phyloP scores from a whole-genome alignment of 495 filamentous ascomycete species.

The Geopyxis carbonaria region DNA sequence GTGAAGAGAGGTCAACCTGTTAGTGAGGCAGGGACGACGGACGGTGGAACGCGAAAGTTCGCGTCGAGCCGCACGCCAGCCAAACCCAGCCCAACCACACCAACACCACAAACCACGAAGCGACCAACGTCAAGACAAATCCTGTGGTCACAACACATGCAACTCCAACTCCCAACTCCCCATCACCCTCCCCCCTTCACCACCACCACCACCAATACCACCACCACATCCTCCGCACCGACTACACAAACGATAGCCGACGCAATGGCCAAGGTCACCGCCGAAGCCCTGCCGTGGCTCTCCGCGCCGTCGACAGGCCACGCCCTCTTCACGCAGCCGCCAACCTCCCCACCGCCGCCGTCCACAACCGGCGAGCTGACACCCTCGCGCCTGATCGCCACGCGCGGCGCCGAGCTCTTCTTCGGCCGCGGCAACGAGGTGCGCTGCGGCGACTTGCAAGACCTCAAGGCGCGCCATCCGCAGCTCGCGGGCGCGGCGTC shows the following conservation, averaged over 20 bases:
- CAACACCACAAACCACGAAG: neutral
- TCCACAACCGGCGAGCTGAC: neutral
- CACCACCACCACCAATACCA: no score
- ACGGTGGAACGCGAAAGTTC: slow-evolving; percentile 1
- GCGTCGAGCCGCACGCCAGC: neutral
- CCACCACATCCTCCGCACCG: neutral
- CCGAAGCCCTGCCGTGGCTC: slow-evolving; percentile 16
- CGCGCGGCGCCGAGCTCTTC: slow-evolving; percentile 21
- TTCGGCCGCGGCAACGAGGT: slow-evolving; percentile 20
- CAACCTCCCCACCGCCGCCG: neutral
- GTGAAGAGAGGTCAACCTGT: neutral
- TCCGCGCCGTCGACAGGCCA: slow-evolving; percentile 19
- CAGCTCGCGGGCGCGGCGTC: slow-evolving; percentile 8
- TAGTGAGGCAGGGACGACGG: neutral
- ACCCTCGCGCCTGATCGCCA: slow-evolving; percentile 18
- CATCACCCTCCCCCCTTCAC: neutral
- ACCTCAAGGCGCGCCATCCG: slow-evolving; percentile 19
- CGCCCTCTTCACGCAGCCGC: slow-evolving; percentile 21
- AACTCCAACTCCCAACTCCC: neutral
- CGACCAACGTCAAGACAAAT: neutral
- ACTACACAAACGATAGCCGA: neutral
- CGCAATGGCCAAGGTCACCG: slow-evolving; percentile 15
- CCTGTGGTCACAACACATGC: neutral
- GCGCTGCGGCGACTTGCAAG: slow-evolving; percentile 20
- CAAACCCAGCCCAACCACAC: neutral